Evolutionary conservation across 2,329 filamentous ascomycete species (phyloP), one percentile per base, ranked within the genome.

Genomic region (Sclerotinia spermophila): DNA sequence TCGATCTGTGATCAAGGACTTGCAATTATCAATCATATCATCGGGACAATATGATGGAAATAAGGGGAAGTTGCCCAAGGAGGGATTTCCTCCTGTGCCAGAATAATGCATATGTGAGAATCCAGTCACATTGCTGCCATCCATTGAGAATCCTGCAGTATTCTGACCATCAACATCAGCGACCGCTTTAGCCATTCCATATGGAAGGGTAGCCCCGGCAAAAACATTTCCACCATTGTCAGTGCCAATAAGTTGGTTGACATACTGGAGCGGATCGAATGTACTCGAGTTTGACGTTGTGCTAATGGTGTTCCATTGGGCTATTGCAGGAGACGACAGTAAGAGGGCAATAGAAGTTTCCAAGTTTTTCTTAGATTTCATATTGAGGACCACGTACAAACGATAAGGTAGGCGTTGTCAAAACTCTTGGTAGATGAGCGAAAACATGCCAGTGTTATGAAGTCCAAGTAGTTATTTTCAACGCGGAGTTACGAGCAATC

Each of bases 151-250:
- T 19, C 82, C 83, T 8, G 81, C 83, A 7, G 82, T 82, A 68
- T 83, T 83, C 72, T 82, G 79, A 4, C 81, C 81, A 60, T 83
- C 77, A 2, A 85, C 84, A 74, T 88, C 85, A 42, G 85, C 84
- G 5, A 86, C 84, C 2, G 85, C 84, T 76, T 87, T 88, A 48
- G 84, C 86, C 78, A 88, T 83, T 51, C 84, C 85, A 74, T 85
- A 87, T 8, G 85, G 85, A 48, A 84, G 75, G 3, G 84, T 85
- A 21, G 85, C 85, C 11, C 86, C 86, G 1, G 85, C 82, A 68
- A 87, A 87, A 45, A 86, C 86, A 77, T 73, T 70, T 5, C 85
- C 85, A 77, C 84, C 85, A 77, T 85, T 83, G 2, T 80, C 81
- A 24, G 84, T 85, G 42, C 85, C 85, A 68, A 87, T 86, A 7